Conservation (phyloP, 768 basidiomycete species). For the Rubroboletus satanas region DNA sequence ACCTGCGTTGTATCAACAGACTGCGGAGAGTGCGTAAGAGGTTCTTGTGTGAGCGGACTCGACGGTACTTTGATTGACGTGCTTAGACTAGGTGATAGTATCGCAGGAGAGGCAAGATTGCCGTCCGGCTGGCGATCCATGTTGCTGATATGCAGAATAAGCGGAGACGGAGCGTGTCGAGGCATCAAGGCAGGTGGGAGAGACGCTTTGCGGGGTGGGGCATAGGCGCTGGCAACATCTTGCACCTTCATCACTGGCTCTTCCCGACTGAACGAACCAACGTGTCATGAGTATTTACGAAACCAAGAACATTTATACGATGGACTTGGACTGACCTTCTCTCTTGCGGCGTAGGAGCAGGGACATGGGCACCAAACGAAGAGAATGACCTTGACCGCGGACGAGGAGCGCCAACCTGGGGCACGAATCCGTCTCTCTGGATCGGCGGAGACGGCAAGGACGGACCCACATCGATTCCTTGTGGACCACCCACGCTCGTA, state of each 20-base stretch:
- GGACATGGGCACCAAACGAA: conserved; percentile 47
- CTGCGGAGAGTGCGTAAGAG: conserved; percentile 7
- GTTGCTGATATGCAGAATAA: conserved; percentile 8
- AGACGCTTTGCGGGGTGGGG: conserved; percentile 4
- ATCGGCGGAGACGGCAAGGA: conserved; percentile 26
- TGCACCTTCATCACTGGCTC: conserved; percentile 18
- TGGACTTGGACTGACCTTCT: conserved; percentile 17
- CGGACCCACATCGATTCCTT: background rate
- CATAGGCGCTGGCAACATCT: background rate
- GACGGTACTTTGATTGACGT: conserved; percentile 29
- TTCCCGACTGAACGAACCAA: conserved; percentile 16
- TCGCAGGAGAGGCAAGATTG: conserved; percentile 1
- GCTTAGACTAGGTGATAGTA: conserved; percentile 39
- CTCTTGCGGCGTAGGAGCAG: background rate
- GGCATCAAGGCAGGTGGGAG: conserved; percentile 23
- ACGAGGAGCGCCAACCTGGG: conserved; percentile 46
- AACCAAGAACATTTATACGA: background rate
- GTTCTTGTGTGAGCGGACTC: conserved; percentile 35
- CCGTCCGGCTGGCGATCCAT: conserved; percentile 2
- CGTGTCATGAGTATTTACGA: background rate
- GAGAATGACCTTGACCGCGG: conserved; percentile 73
- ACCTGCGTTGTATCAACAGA: background rate
- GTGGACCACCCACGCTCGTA: background rate
- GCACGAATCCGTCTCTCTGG: conserved; percentile 63
- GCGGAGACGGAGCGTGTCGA: conserved; percentile 18